These are phyloP conservation scores for Cryphonectria radicalis DNA, from an alignment of 2,329 filamentous ascomycete species.

Conservation along the genomic window DNA sequence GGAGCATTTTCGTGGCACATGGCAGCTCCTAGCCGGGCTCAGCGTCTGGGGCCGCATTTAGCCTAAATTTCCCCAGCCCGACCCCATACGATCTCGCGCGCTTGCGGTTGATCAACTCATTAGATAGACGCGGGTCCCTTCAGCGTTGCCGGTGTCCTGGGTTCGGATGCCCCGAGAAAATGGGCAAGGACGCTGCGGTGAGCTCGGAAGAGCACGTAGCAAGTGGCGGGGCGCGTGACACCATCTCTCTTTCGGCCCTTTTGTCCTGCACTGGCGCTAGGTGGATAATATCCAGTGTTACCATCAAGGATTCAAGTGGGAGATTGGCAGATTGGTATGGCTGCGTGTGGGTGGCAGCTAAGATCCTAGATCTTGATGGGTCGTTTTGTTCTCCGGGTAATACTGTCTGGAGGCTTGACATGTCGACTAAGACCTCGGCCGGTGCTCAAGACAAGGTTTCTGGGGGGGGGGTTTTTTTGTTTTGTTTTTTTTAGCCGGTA, in stretches of 20 bases:
- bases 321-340: neutral
- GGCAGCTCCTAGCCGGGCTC: neutral
- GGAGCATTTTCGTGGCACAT: neutral
- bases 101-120: neutral
- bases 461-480: too few species aligned
- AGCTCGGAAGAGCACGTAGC: neutral
- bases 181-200: neutral
- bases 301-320: neutral
- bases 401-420: neutral
- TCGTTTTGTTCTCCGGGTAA: neutral
- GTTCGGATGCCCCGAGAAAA: neutral
- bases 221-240: neutral
- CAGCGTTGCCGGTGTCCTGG: neutral
- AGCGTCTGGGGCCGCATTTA: constrained; percentile 1
- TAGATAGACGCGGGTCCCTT: neutral
- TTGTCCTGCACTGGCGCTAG: neutral
- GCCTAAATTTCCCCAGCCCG: constrained; percentile 10
- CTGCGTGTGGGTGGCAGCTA: neutral
- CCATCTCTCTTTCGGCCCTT: constrained; percentile 7
- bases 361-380: neutral
- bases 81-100: neutral
- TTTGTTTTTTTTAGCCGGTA: neutral
- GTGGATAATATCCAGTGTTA: neutral
- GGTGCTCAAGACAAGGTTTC: neutral
- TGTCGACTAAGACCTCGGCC: neutral